Evolutionary conservation across 306 rosid genomes (phyloP).

Genomic region (Ammopiptanthus mongolicus): DNA sequence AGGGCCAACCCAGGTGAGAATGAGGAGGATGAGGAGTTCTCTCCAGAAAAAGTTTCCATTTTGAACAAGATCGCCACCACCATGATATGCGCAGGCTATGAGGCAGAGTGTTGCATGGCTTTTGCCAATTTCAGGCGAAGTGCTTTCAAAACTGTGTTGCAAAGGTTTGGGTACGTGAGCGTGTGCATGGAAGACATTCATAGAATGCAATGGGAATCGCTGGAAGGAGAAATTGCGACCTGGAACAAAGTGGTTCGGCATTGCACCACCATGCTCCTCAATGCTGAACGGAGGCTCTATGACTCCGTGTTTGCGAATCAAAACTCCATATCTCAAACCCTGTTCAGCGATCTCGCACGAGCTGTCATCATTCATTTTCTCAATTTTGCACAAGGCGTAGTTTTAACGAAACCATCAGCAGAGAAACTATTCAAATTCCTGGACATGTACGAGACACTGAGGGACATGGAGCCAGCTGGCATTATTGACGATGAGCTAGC

Average conservation of each 20-base stretch:
- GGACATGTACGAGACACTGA: slow-evolving; percentile 70
- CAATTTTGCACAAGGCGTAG: slow-evolving; percentile 55
- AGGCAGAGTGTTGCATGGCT: slow-evolving; percentile 53
- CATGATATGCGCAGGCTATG: slow-evolving; percentile 62
- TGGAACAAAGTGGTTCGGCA: slow-evolving; percentile 60
- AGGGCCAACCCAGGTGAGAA: neutral
- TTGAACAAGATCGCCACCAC: slow-evolving; percentile 41
- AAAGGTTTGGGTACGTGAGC: slow-evolving; percentile 33
- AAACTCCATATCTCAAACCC: slow-evolving; percentile 19
- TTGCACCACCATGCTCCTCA: slow-evolving; percentile 48
- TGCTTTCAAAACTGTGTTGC: slow-evolving; percentile 38
- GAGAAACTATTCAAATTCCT: slow-evolving; percentile 75
- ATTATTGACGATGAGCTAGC: slow-evolving; percentile 30
- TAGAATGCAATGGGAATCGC: slow-evolving; percentile 58
- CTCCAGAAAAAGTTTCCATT: slow-evolving; percentile 27
- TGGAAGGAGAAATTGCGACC: slow-evolving; percentile 49
- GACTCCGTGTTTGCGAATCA: slow-evolving; percentile 40
- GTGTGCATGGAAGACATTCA: slow-evolving; percentile 57
- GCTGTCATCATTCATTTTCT: slow-evolving; percentile 42
- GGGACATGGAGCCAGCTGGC: slow-evolving; percentile 34
- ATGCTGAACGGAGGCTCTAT: slow-evolving; percentile 42
- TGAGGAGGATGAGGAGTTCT: slow-evolving; percentile 21
- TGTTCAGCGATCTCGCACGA: slow-evolving; percentile 41
- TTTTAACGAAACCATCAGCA: slow-evolving; percentile 42
- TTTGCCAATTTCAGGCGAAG: slow-evolving; percentile 38